phyloP scores from a whole-genome alignment of 495 filamentous ascomycete genomes.

The Penicillium paxilli region DNA sequence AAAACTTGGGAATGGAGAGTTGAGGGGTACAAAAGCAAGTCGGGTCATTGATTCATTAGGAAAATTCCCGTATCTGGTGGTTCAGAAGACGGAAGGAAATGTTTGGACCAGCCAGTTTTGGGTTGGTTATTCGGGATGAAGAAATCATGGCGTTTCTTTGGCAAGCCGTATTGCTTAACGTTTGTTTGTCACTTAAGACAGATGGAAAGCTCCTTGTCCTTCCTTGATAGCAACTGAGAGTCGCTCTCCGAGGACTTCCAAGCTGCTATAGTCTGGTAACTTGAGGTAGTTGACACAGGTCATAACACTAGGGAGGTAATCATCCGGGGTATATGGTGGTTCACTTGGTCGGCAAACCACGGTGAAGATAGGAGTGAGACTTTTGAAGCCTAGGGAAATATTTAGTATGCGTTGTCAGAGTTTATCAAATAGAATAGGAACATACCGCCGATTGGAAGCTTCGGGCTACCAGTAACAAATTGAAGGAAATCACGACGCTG shows the following conservation, averaged over 20 bases:
- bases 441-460: constrained; percentile 95
- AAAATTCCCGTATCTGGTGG: background rate
- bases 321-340: constrained; percentile 89
- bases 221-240: constrained; percentile 87
- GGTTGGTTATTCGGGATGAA: background rate
- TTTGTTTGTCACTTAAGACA: constrained; percentile 59
- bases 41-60: constrained; percentile 25
- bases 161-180: no score
- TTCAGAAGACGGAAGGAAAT: constrained; percentile 4
- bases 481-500: constrained; percentile 95
- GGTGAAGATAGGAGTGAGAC: constrained; percentile 95
- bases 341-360: constrained; percentile 99
- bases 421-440: no score
- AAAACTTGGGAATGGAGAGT: constrained; percentile 21
- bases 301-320: constrained; percentile 98
- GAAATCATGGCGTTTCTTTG: no score
- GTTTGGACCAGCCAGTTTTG: constrained; percentile 8
- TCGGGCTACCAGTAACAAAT: constrained; percentile 97
- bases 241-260: constrained; percentile 73
- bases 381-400: constrained; percentile 84
- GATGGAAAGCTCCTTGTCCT: constrained; percentile 98
- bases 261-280: constrained; percentile 87
- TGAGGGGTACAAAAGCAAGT: constrained; percentile 21
- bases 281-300: constrained; percentile 99
- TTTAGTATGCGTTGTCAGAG: no score